These are phyloP conservation scores for Cornus kousa DNA, from an alignment of 148 eudicot genomes.

Conservation along the genomic window DNA sequence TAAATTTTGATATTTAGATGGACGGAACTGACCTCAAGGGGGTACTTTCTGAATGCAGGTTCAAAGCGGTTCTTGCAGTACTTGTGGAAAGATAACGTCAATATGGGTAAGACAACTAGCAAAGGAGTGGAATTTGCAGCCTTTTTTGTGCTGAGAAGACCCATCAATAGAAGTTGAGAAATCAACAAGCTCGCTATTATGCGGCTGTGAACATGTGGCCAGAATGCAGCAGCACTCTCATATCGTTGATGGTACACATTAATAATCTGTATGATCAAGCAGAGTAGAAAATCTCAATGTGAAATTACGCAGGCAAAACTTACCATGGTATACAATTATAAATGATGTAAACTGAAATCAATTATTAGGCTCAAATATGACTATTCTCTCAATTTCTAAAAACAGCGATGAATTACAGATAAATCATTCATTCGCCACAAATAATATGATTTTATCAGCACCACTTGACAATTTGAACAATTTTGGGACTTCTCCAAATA, in stretches of 20 bases:
- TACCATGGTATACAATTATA: conserved; percentile 22
- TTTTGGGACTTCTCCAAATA: background rate
- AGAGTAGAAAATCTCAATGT: background rate
- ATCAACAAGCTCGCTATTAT: conserved; percentile 86
- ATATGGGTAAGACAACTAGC: conserved; percentile 64
- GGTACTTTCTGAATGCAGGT: conserved; percentile 82
- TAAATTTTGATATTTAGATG: background rate
- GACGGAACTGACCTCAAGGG: conserved; percentile 70
- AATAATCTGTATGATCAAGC: conserved; percentile 55
- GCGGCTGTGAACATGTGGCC: conserved; percentile 97
- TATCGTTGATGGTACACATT: conserved; percentile 87
- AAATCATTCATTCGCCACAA: too few relatives aligned
- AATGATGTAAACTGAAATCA: background rate
- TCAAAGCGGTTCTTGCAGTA: conserved; percentile 93
- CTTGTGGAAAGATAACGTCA: conserved; percentile 81
- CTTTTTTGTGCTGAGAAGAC: conserved; percentile 83
- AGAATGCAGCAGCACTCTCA: conserved; percentile 91
- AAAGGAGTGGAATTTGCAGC: conserved; percentile 92
- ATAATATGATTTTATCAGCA: background rate
- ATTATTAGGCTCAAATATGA: background rate
- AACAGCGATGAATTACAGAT: background rate
- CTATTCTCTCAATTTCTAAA: background rate
- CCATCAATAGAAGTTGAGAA: conserved; percentile 85
- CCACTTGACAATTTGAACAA: background rate
- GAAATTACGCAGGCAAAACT: conserved; percentile 12